phyloP scores from a whole-genome alignment of 305 asterid genomes.

The Nicotiana rustica region DNA sequence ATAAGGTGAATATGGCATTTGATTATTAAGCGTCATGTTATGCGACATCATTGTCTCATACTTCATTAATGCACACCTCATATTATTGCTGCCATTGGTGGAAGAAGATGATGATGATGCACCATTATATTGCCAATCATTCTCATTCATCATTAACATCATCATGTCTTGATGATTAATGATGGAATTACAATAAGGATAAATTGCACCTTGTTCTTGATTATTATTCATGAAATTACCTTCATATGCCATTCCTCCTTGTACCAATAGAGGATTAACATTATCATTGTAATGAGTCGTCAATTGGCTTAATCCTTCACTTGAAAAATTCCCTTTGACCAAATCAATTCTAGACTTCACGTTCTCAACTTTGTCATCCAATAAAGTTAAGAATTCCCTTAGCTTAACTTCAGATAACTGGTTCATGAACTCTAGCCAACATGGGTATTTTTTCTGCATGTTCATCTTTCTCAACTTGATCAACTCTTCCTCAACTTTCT shows the following conservation, averaged over 20 bases:
- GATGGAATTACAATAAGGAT: conserved; percentile 38
- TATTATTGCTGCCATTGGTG: conserved; percentile 31
- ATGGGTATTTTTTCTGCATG: conserved; percentile 61
- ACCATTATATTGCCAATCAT: conserved; percentile 40
- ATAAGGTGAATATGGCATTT: conserved; percentile 36
- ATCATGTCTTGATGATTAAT: conserved; percentile 48
- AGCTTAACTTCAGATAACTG: conserved; percentile 40
- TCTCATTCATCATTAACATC: conserved; percentile 52
- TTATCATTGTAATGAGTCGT: conserved; percentile 8
- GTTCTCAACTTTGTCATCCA: conserved; percentile 44
- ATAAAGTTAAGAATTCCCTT: conserved; percentile 42
- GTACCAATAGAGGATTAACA: conserved; percentile 34
- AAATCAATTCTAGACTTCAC: conserved; percentile 49
- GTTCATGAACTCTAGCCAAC: conserved; percentile 42
- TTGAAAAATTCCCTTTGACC: conserved; percentile 33
- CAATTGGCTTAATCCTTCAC: conserved; percentile 25
- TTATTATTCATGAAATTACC: conserved; percentile 39
- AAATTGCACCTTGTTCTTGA: conserved; percentile 33
- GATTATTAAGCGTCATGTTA: conserved; percentile 39
- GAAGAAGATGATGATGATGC: neutral
- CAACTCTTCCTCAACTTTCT: conserved; percentile 60
- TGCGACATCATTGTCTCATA: conserved; percentile 43
- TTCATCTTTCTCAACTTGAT: conserved; percentile 51
- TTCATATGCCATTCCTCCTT: conserved; percentile 43
- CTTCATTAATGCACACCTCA: conserved; percentile 35